phyloP scores from a whole-genome alignment of 2,329 filamentous ascomycete genomes.

The Colletotrichum simmondsii region DNA sequence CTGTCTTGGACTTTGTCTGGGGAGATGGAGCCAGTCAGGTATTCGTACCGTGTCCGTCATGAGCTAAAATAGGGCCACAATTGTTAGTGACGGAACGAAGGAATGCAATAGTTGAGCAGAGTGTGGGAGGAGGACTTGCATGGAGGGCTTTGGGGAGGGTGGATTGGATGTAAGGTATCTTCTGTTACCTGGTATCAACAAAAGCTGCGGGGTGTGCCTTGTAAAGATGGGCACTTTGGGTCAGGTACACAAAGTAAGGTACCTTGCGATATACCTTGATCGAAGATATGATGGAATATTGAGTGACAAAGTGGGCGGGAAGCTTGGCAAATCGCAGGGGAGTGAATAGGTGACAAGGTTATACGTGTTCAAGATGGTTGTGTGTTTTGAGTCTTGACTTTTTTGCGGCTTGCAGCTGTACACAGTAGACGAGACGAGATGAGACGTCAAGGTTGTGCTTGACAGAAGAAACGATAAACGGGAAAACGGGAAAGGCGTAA shows the following conservation, averaged over 20 bases:
- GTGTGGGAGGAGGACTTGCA: not conserved
- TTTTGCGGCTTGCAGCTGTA: not conserved
- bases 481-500: not conserved
- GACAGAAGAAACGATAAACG: not conserved
- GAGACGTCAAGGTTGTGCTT: conserved; percentile 4
- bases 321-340: conserved; percentile 18
- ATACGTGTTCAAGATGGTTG: not conserved
- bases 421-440: too few relatives aligned
- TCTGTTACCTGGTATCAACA: too few relatives aligned
- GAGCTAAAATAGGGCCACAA: conserved; percentile 7
- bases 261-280: too few relatives aligned
- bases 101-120: not conserved
- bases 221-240: not conserved
- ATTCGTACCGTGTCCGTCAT: conserved; percentile 13
- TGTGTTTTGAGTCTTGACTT: too few relatives aligned
- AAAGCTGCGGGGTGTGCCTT: too few relatives aligned
- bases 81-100: conserved; percentile 7
- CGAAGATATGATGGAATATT: not conserved
- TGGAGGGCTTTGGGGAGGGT: not conserved
- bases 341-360: not conserved
- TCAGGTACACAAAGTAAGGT: too few relatives aligned
- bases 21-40: not conserved
- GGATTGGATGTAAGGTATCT: not conserved
- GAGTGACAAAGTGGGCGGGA: not conserved
- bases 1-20: conserved; percentile 1